Conservation (phyloP, 2,329 filamentous ascomycete species). For the Alternaria incomplexa region DNA sequence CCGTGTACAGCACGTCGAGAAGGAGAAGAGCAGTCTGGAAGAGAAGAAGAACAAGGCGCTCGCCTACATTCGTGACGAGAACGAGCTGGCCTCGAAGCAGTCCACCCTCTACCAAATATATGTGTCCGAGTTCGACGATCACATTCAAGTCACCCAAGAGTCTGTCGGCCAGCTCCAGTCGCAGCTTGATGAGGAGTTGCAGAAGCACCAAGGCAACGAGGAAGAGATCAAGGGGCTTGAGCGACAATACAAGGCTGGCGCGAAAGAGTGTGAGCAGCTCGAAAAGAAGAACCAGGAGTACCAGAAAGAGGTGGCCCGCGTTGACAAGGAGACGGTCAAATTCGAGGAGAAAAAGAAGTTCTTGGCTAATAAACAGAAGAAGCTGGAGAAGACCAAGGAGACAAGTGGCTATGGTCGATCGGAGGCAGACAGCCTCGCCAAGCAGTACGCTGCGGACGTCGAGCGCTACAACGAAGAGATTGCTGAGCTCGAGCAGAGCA, state of each 20-base stretch:
- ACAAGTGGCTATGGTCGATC: slow-evolving; percentile 75
- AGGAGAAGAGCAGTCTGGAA: slow-evolving; percentile 89
- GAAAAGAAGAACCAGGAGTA: slow-evolving; percentile 82
- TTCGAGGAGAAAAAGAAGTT: slow-evolving; percentile 99
- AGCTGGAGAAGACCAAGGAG: slow-evolving; percentile 85
- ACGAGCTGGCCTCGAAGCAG: slow-evolving; percentile 88
- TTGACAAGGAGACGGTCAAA: slow-evolving; percentile 96
- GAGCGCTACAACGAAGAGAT: slow-evolving; percentile 78
- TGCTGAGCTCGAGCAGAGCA: slow-evolving; percentile 73
- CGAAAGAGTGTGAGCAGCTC: slow-evolving; percentile 80
- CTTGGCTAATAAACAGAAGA: slow-evolving; percentile 86
- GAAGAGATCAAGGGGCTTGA: slow-evolving; percentile 89
- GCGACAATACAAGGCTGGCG: slow-evolving; percentile 80
- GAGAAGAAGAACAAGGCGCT: slow-evolving; percentile 97
- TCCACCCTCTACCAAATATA: slow-evolving; percentile 92
- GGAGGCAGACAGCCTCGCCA: slow-evolving; percentile 78
- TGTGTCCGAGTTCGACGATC: slow-evolving; percentile 85
- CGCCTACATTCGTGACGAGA: slow-evolving; percentile 88
- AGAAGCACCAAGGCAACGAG: slow-evolving; percentile 90
- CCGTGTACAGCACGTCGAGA: slow-evolving; percentile 96
- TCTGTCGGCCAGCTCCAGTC: slow-evolving; percentile 89
- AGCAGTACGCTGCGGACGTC: slow-evolving; percentile 79
- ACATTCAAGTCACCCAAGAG: slow-evolving; percentile 86
- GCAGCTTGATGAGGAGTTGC: slow-evolving; percentile 82
- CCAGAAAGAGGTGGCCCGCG: slow-evolving; percentile 85